Evolutionary conservation across 306 rosid species (phyloP).

Genomic region (Quercus engelmannii): DNA sequence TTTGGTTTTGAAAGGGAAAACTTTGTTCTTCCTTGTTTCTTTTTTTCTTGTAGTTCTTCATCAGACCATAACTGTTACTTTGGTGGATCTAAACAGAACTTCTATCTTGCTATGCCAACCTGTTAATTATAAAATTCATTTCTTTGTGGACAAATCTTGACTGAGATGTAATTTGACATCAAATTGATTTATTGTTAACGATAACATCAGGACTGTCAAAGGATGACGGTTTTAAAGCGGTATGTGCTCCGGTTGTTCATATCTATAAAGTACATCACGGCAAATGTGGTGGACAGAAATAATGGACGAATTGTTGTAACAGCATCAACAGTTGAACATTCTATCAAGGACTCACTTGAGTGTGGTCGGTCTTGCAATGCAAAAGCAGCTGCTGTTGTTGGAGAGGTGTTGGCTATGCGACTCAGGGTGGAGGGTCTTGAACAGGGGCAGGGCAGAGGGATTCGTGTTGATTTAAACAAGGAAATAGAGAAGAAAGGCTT

Average conservation of each 20-base stretch:
- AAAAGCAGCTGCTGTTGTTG: conserved; percentile 79
- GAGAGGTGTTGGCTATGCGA: conserved; percentile 85
- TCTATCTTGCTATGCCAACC: not conserved
- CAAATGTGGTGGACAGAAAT: conserved; percentile 83
- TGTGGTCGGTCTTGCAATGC: conserved; percentile 87
- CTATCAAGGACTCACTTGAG: conserved; percentile 75
- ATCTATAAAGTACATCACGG: conserved; percentile 81
- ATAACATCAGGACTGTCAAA: conserved; percentile 21
- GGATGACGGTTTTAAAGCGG: conserved; percentile 67
- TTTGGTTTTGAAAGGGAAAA: not conserved
- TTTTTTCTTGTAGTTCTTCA: not conserved
- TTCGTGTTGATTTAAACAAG: conserved; percentile 63
- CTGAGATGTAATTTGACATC: conserved; percentile 3
- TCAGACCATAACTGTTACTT: not conserved
- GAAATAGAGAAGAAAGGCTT: conserved; percentile 87
- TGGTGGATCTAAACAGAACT: not conserved
- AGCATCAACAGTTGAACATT: conserved; percentile 71
- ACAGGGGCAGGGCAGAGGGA: conserved; percentile 80
- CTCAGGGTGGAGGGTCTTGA: conserved; percentile 82
- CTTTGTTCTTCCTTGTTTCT: not conserved
- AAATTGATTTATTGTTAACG: not conserved
- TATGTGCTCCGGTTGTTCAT: conserved; percentile 84
- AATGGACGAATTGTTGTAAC: conserved; percentile 72
- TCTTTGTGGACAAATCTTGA: not conserved
- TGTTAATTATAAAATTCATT: not conserved